Evolutionary conservation across 352 stramenopile genomes (phyloP).

Genomic region (Saprolegnia diclina): DNA sequence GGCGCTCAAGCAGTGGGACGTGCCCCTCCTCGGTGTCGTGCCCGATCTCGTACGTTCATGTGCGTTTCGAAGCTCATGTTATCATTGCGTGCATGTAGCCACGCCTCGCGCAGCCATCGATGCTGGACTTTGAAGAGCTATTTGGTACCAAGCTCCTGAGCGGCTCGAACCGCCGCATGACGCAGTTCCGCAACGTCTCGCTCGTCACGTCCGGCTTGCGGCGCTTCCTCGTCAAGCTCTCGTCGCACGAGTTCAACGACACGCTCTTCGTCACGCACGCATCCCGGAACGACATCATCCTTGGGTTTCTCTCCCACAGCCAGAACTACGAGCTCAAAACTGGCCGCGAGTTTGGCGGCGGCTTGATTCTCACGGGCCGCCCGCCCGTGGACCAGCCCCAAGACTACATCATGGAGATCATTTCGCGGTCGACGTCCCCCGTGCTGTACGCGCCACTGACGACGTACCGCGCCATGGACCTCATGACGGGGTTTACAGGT

Average conservation of each 20-base stretch:
- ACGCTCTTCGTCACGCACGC: slow-evolving; percentile 87
- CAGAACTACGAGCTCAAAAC: slow-evolving; percentile 68
- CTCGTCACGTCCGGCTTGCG: slow-evolving; percentile 83
- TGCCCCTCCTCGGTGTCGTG: slow-evolving; percentile 79
- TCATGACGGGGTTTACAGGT: slow-evolving; percentile 76
- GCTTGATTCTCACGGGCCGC: slow-evolving; percentile 83
- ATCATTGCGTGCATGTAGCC: slow-evolving; percentile 25
- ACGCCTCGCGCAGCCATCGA: slow-evolving; percentile 68
- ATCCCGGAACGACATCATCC: slow-evolving; percentile 87
- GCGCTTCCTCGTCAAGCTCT: slow-evolving; percentile 77
- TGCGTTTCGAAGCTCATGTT: neutral
- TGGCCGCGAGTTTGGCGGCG: slow-evolving; percentile 65
- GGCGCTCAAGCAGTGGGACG: slow-evolving; percentile 66
- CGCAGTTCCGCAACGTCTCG: slow-evolving; percentile 68
- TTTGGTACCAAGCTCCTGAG: slow-evolving; percentile 71
- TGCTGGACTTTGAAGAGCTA: slow-evolving; percentile 86
- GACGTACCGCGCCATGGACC: slow-evolving; percentile 77
- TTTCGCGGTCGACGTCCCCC: slow-evolving; percentile 47
- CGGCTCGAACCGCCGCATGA: slow-evolving; percentile 47
- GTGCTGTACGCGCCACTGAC: slow-evolving; percentile 73
- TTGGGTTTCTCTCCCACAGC: slow-evolving; percentile 77
- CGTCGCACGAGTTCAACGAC: slow-evolving; percentile 61
- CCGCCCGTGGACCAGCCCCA: slow-evolving; percentile 69
- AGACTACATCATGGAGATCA: slow-evolving; percentile 72
- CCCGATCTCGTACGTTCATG: slow-evolving; percentile 46